Evolutionary conservation across 2,329 filamentous ascomycete genomes (phyloP).

Genomic region (Fusarium agapanthi): DNA sequence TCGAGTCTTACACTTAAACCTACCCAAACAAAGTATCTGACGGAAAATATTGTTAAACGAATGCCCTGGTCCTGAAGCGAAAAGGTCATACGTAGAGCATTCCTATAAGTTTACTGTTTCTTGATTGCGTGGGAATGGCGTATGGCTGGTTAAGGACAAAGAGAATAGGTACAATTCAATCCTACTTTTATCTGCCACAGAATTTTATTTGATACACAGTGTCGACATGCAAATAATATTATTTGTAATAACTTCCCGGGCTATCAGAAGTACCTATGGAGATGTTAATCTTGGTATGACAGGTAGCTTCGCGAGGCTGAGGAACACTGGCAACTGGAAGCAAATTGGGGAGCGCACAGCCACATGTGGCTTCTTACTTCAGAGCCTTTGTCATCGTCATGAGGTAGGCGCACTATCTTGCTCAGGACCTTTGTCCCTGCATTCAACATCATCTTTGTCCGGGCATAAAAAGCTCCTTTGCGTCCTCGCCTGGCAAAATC

Average conservation of each 20-base stretch:
- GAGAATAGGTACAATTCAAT: background rate
- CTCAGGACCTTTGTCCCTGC: slow-evolving; percentile 26
- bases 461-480: background rate
- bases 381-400: slow-evolving; percentile 43
- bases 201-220: background rate
- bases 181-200: background rate
- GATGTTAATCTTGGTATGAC: background rate
- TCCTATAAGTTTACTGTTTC: background rate
- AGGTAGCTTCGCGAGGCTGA: background rate
- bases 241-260: background rate
- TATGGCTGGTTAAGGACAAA: background rate
- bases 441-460: slow-evolving; percentile 25
- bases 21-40: background rate
- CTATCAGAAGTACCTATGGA: background rate
- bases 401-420: slow-evolving; percentile 15
- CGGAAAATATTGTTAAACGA: background rate
- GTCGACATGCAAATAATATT: background rate
- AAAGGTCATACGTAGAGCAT: background rate
- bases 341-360: slow-evolving; percentile 14
- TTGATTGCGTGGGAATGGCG: background rate
- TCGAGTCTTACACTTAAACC: background rate
- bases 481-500: background rate
- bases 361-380: slow-evolving; percentile 24
- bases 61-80: background rate
- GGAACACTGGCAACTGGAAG: background rate